Evolutionary conservation across 2,329 filamentous ascomycete species (phyloP).

Genomic region (Colletotrichum orbiculare): DNA sequence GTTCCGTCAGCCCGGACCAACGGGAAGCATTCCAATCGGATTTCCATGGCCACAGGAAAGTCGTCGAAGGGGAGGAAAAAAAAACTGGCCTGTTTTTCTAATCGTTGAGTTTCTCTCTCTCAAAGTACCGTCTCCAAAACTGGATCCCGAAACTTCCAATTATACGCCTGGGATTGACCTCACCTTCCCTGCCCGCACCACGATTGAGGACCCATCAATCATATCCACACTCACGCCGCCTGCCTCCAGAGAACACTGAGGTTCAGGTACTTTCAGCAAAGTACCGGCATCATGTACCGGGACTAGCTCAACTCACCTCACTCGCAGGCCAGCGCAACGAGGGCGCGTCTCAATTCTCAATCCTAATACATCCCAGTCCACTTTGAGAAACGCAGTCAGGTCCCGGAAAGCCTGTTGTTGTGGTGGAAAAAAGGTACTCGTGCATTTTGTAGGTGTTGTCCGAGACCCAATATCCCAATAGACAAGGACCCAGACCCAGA

Average conservation of each 20-base stretch:
- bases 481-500: conserved; percentile 24
- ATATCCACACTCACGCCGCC: conserved; percentile 33
- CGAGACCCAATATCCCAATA: conserved; percentile 22
- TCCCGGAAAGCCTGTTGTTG: conserved; percentile 15
- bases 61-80: conserved; percentile 5
- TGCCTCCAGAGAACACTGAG: conserved; percentile 21
- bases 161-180: conserved; percentile 32
- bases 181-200: conserved; percentile 28
- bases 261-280: not conserved
- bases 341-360: not conserved
- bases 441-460: not conserved
- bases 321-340: not conserved
- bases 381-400: conserved; percentile 16
- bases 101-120: conserved; percentile 34
- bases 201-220: conserved; percentile 32
- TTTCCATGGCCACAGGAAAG: conserved; percentile 7
- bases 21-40: conserved; percentile 29
- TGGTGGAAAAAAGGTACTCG: too few relatives aligned
- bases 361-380: conserved; percentile 26
- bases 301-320: not conserved
- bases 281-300: too few relatives aligned
- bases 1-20: conserved; percentile 33
- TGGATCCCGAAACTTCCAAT: conserved; percentile 33
- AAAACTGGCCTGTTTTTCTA: conserved; percentile 29
- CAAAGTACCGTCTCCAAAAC: conserved; percentile 29